Evolutionary conservation across 2,329 filamentous ascomycete genomes (phyloP).

Genomic region (Aureobasidium sp.): DNA sequence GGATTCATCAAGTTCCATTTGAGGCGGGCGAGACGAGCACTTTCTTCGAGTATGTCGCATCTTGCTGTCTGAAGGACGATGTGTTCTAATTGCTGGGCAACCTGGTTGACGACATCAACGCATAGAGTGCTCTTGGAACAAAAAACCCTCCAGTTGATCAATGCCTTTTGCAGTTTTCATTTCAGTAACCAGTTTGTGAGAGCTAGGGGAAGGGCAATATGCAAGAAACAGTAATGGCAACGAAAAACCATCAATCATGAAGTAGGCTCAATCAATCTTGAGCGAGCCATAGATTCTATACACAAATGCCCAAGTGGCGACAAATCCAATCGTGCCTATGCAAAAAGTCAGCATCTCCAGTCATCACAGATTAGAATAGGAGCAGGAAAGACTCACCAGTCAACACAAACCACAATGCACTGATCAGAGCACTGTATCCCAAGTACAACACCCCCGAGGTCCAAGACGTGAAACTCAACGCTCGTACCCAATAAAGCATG

Average conservation of each 20-base stretch:
- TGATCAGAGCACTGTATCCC: conserved; percentile 83
- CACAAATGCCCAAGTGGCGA: conserved; percentile 89
- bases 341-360: conserved; percentile 15
- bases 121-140: not conserved
- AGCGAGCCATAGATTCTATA: conserved; percentile 94
- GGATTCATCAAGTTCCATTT: too few relatives aligned
- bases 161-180: not conserved
- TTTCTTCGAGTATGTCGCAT: not conserved
- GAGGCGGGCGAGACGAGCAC: too few relatives aligned
- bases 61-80: not conserved
- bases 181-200: not conserved
- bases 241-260: not conserved
- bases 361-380: not conserved
- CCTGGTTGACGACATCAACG: not conserved
- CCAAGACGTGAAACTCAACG: conserved; percentile 74
- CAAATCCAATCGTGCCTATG: conserved; percentile 86
- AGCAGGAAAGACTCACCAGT: conserved; percentile 57
- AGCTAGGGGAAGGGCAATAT: too few relatives aligned
- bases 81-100: not conserved
- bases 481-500: conserved; percentile 81
- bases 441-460: conserved; percentile 86
- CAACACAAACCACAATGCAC: conserved; percentile 85
- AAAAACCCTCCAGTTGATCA: not conserved
- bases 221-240: too few relatives aligned
- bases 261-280: conserved; percentile 68